phyloP scores from a whole-genome alignment of 1,284 basidiomycete genomes.

The Sporisorium reilianum region DNA sequence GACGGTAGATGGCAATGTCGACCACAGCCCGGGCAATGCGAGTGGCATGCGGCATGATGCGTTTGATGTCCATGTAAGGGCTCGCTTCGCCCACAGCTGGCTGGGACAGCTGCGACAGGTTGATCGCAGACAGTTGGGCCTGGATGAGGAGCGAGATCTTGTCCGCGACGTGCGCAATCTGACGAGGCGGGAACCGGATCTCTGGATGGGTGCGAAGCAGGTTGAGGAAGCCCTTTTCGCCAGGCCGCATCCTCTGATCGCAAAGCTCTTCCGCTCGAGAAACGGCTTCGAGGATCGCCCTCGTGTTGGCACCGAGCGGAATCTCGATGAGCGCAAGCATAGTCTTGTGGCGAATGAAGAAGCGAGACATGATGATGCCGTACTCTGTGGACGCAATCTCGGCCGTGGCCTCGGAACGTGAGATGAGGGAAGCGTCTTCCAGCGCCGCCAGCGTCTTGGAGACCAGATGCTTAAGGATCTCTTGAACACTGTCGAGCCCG shows the following conservation, averaged over 20 bases:
- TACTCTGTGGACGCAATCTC: constrained; percentile 46
- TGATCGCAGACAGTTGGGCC: constrained; percentile 48
- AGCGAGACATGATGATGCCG: constrained; percentile 59
- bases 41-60: constrained; percentile 45
- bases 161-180: constrained; percentile 45
- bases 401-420: constrained; percentile 2
- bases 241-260: constrained; percentile 65
- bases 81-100: constrained; percentile 23
- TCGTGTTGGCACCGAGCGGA: constrained; percentile 13
- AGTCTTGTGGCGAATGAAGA: constrained; percentile 53
- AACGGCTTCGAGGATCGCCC: constrained; percentile 49
- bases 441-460: constrained; percentile 34
- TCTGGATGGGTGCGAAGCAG: constrained; percentile 42
- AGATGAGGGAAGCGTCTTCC: constrained; percentile 29
- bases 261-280: constrained; percentile 64
- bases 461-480: constrained; percentile 41
- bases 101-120: constrained; percentile 43
- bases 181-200: constrained; percentile 59
- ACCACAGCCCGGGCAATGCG: constrained; percentile 48
- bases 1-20: constrained; percentile 41
- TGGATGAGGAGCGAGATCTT: constrained; percentile 61
- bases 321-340: constrained; percentile 49
- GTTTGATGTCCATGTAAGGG: constrained; percentile 35
- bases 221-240: constrained; percentile 62
- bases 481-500: constrained; percentile 38